Evolutionary conservation across 768 basidiomycete species (phyloP), one percentile per base, ranked within the genome.

Genomic region (Phanerodontia chrysosporium): DNA sequence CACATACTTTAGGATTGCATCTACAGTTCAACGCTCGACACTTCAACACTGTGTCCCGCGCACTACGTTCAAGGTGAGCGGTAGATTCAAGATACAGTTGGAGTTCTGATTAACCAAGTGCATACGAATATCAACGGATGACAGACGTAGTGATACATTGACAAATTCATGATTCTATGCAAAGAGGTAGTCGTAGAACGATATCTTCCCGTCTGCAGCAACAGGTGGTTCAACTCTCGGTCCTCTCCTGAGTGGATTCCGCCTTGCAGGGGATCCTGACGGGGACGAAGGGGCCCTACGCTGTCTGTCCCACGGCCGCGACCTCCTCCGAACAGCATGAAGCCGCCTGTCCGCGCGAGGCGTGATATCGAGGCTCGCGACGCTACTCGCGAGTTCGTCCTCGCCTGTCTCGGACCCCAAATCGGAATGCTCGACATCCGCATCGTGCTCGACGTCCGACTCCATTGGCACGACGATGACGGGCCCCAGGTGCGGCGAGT

Each of bases 181-280:
- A 49, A 65, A 70, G 14, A 70, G 63, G 54, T 68, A 70, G 22
- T 67, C 62, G 45, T 67, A 66, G 58, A 70, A 69, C 21, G 65
- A 68, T 53, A 61, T 49, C 24, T 35, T 44, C n/a, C 30, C 25
- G 24, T 32, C 18, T 29, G 53, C 49, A 6, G 52, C 46, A 14
- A 35, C 45, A 21, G 53, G 45, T n/a, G 60, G 49, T 49, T 69
- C 65, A 3, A 58, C 55, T 14, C 66, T 52, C n/a, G 24, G 58
- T 51, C 13, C 45, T 21, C 63, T 63, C 42, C 72, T 69, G 49
- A 66, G 67, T 2, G 71, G 65, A 21, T 71, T 63, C 54, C 73
- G 64, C 51, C 83, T 70, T 7, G 72, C 77, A 28, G 84, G 84
- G 0, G 84, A 85, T 27, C 81, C 75, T 3, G 82, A 82, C 13